A percentile compares a stretch with the other conserved stretches of the same genome.
phyloP scores from a whole-genome alignment of 2,329 filamentous ascomycete species.

The Penicillium paneum region DNA sequence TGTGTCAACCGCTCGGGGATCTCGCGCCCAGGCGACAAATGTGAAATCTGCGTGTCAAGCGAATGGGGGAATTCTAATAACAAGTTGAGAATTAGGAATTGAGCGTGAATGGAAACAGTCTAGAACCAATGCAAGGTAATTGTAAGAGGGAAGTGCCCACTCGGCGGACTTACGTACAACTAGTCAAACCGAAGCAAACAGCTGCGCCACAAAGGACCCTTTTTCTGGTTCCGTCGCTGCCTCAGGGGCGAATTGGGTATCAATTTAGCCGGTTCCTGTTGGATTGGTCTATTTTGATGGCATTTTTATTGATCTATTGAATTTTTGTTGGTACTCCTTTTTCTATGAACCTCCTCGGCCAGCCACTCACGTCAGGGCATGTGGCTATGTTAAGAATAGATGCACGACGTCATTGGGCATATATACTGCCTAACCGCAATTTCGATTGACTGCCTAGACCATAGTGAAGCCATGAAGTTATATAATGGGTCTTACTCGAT shows the following conservation, averaged over 20 bases:
- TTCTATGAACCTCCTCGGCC: background rate
- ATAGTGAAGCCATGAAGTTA: background rate
- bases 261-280: background rate
- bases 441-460: background rate
- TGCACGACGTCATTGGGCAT: conserved; percentile 29
- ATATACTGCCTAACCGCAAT: conserved; percentile 4
- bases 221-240: conserved; percentile 12
- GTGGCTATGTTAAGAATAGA: conserved; percentile 27
- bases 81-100: background rate
- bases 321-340: background rate
- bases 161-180: conserved; percentile 24
- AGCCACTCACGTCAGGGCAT: conserved; percentile 12
- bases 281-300: background rate
- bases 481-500: background rate
- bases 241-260: conserved; percentile 21
- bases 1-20: conserved; percentile 30
- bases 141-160: conserved; percentile 7
- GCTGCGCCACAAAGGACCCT: conserved; percentile 22
- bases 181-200: conserved; percentile 24
- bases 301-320: background rate
- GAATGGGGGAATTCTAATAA: background rate
- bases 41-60: conserved; percentile 28
- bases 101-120: conserved; percentile 3
- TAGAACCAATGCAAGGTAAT: conserved; percentile 7
- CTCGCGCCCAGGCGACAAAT: conserved; percentile 31